Percentiles rank a stretch among this genome's conserved stretches.
Evolutionary conservation across 192 early-diverging fungal genomes (phyloP).

Genomic region (Diversispora eburnea): DNA sequence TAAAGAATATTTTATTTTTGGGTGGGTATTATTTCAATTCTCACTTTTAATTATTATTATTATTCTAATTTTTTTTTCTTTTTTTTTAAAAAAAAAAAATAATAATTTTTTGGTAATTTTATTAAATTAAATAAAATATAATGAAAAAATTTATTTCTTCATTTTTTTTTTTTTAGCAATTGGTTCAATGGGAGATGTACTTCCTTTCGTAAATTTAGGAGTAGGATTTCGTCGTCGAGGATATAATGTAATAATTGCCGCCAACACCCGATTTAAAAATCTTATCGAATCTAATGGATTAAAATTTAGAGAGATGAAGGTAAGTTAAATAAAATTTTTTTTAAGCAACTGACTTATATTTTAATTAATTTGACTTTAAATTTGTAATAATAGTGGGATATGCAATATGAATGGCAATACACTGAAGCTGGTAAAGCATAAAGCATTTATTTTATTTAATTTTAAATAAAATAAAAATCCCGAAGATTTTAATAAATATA

Average conservation of each 20-base stretch:
- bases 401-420: slow-evolving; percentile 12
- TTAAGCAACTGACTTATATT: neutral
- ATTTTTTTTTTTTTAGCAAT: neutral
- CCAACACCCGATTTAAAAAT: neutral
- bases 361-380: neutral
- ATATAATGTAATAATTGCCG: slow-evolving; percentile 15
- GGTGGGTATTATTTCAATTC: neutral
- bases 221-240: neutral
- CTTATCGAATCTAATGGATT: neutral
- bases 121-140: too few species aligned
- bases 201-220: slow-evolving; percentile 13
- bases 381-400: slow-evolving; percentile 8
- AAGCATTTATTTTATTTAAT: neutral
- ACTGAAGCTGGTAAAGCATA: slow-evolving; percentile 4
- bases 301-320: neutral
- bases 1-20: neutral
- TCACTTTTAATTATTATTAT: neutral
- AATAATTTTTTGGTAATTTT: too few species aligned
- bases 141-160: neutral
- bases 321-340: neutral
- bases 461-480: neutral
- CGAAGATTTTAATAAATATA: neutral
- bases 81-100: neutral
- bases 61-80: neutral
- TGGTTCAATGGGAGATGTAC: slow-evolving; percentile 9